A percentile compares a stretch with the other conserved stretches of the same genome.
These are phyloP conservation scores for Pythium sukuiense DNA, from an alignment of 352 stramenopile genomes.

Conservation along the genomic window DNA sequence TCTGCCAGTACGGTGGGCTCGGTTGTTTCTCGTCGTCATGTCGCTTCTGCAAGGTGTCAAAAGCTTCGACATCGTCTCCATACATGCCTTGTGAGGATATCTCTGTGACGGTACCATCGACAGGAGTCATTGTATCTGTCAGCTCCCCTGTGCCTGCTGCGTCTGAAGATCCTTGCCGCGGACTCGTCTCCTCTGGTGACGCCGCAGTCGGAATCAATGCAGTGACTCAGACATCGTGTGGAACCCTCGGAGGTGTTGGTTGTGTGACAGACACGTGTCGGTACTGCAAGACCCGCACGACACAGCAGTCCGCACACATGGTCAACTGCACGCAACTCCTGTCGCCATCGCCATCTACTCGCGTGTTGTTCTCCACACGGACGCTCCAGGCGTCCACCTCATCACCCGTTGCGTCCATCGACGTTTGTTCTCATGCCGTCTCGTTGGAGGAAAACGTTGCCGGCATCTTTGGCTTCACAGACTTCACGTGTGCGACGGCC, in stretches of 20 bases:
- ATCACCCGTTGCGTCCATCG: slow-evolving; percentile 9
- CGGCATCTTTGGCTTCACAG: slow-evolving; percentile 21
- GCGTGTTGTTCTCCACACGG: background rate
- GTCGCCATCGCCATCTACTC: background rate
- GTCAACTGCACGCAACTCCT: slow-evolving; percentile 17
- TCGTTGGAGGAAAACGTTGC: slow-evolving; percentile 21
- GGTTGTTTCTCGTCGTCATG: slow-evolving; percentile 24
- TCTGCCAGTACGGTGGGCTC: slow-evolving; percentile 18
- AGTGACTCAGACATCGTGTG: slow-evolving; percentile 22
- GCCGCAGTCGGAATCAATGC: slow-evolving; percentile 19
- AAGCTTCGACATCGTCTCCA: slow-evolving; percentile 4
- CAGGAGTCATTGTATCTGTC: background rate
- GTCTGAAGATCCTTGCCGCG: slow-evolving; percentile 5
- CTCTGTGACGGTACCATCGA: background rate
- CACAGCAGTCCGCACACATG: slow-evolving; percentile 15
- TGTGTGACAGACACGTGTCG: slow-evolving; percentile 31
- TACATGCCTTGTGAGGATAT: slow-evolving; percentile 21
- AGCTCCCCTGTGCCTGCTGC: background rate
- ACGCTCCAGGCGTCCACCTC: background rate
- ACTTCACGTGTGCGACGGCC: background rate
- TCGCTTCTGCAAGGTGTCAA: slow-evolving; percentile 18
- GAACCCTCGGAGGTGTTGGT: slow-evolving; percentile 18
- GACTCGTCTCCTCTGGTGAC: slow-evolving; percentile 23
- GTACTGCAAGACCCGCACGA: slow-evolving; percentile 31
- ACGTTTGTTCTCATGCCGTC: slow-evolving; percentile 18